Evolutionary conservation across 225 moss, liverwort and hornwort genomes (phyloP).

Genomic region (Thuidium tamariscinum): DNA sequence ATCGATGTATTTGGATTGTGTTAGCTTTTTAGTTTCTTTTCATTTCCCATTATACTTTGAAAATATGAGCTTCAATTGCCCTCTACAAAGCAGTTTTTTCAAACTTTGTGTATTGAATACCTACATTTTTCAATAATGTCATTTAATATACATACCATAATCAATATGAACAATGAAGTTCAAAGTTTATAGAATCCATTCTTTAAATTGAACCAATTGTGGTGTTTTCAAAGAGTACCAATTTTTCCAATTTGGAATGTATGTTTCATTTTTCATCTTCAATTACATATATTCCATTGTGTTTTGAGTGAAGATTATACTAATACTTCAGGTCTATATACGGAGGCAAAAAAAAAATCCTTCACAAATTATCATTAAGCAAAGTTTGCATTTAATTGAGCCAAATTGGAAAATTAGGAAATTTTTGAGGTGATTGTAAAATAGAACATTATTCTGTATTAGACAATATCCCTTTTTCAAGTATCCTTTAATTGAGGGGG

Average conservation of each 20-base stretch:
- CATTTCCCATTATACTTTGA: neutral
- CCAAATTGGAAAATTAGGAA: no score
- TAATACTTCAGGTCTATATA: no score
- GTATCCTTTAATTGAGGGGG: fast-evolving
- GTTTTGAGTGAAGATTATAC: no score
- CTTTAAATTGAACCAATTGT: neutral
- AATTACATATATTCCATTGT: neutral
- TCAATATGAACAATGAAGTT: neutral
- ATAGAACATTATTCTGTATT: no score
- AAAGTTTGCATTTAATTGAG: no score
- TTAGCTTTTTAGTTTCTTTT: neutral
- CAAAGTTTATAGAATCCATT: neutral
- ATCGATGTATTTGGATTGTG: neutral
- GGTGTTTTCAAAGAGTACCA: fast-evolving
- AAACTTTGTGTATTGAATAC: neutral
- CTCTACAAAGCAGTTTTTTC: neutral
- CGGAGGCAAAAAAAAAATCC: no score
- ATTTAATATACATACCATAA: neutral
- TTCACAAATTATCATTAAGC: no score
- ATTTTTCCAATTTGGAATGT: neutral
- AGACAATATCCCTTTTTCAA: neutral
- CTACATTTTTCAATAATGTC: neutral
- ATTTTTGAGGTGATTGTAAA: no score
- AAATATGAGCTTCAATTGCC: no score
- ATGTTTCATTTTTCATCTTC: neutral